Conservation (phyloP, 2,329 filamentous ascomycete species). For the Phialophora chinensis region DNA sequence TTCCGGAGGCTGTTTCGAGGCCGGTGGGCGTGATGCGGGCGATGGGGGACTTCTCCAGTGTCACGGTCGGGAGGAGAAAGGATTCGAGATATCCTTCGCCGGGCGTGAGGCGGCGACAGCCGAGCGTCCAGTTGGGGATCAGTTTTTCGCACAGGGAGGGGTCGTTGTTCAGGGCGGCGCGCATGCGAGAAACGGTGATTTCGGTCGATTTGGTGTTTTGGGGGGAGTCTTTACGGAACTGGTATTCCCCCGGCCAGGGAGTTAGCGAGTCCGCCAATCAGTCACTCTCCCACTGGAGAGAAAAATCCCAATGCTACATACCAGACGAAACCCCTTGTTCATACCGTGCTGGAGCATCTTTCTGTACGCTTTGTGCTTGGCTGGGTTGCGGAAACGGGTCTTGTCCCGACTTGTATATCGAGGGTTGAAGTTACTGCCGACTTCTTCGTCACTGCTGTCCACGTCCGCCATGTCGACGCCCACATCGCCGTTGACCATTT, state of each 20-base stretch:
- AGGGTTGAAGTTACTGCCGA: slow-evolving; percentile 38
- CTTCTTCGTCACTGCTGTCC: slow-evolving; percentile 23
- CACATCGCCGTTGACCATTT: slow-evolving; percentile 22
- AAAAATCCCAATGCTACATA: slow-evolving; percentile 3
- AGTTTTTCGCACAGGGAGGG: slow-evolving; percentile 35
- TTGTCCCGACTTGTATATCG: slow-evolving; percentile 43
- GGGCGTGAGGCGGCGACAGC: slow-evolving; percentile 58
- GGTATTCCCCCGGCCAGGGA: slow-evolving; percentile 1
- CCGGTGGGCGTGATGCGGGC: slow-evolving; percentile 43
- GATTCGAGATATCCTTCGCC: slow-evolving; percentile 60
- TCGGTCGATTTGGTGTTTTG: slow-evolving; percentile 33
- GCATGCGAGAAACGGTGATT: slow-evolving; percentile 31
- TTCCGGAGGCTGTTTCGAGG: slow-evolving; percentile 38
- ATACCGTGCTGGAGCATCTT: slow-evolving; percentile 43
- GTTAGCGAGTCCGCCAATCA: neutral
- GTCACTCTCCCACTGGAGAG: neutral
- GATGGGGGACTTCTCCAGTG: slow-evolving; percentile 44
- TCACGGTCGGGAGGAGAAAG: slow-evolving; percentile 49
- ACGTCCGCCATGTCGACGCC: slow-evolving; percentile 33
- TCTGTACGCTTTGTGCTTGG: slow-evolving; percentile 45
- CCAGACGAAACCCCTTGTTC: slow-evolving; percentile 35
- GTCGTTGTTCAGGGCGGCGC: slow-evolving; percentile 35
- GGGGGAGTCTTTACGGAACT: slow-evolving; percentile 31
- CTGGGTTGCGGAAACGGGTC: slow-evolving; percentile 40
- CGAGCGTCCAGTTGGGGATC: slow-evolving; percentile 43